These are phyloP conservation scores for Dalbergia oliveri DNA, from an alignment of 306 rosid genomes.

Conservation along the genomic window DNA sequence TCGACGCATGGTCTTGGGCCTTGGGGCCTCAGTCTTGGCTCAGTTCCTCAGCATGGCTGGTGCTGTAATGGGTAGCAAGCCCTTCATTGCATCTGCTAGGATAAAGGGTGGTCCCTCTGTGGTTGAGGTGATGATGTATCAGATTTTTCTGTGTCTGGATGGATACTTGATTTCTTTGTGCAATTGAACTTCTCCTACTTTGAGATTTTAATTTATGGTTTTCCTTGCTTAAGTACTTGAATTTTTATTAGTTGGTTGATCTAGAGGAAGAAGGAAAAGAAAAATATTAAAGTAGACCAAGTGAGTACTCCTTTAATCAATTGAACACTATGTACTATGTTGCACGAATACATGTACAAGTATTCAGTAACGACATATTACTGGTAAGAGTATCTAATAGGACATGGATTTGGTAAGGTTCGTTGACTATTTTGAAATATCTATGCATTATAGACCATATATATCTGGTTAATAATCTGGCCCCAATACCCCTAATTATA, in stretches of 20 bases:
- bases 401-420: no score
- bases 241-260: neutral
- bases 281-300: neutral
- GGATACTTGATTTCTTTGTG: neutral
- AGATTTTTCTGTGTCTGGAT: neutral
- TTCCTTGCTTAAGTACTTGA: neutral
- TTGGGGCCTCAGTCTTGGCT: conserved; percentile 62
- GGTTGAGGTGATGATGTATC: conserved; percentile 58
- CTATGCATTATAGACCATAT: neutral
- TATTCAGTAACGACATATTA: no score
- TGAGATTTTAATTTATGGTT: neutral
- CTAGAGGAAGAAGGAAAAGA: neutral
- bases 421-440: no score
- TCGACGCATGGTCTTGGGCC: conserved; percentile 68
- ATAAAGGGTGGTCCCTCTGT: conserved; percentile 54
- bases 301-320: neutral
- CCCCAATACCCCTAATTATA: neutral
- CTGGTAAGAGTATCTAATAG: no score
- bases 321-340: neutral
- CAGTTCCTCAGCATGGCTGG: conserved; percentile 59
- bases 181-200: neutral
- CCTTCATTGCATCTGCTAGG: conserved; percentile 75
- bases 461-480: neutral
- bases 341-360: no score
- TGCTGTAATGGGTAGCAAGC: conserved; percentile 44